phyloP scores from a whole-genome alignment of 495 filamentous ascomycete genomes.

The Penicillium paxilli region DNA sequence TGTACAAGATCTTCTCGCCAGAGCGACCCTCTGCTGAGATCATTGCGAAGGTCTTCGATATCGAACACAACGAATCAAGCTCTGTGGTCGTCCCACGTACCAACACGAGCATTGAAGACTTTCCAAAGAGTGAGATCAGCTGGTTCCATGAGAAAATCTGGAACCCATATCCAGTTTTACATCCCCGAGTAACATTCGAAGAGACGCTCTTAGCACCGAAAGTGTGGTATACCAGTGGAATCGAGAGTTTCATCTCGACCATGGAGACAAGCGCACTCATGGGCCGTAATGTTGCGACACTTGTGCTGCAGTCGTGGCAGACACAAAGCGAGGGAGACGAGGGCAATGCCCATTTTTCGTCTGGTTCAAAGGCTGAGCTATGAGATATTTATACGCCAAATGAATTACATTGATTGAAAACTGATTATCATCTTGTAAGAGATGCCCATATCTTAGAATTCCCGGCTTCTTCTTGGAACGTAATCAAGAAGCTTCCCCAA shows the following conservation, averaged over 20 bases:
- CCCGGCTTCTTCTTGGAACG: not conserved
- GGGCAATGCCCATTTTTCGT: not conserved
- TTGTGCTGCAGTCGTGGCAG: constrained; percentile 68
- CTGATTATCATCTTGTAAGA: not conserved
- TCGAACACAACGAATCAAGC: constrained; percentile 22
- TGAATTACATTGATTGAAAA: not conserved
- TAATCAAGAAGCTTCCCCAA: not conserved
- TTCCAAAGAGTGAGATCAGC: constrained; percentile 55
- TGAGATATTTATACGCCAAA: not conserved
- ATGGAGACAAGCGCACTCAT: constrained; percentile 98
- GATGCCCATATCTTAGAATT: not conserved
- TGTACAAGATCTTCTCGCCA: constrained; percentile 97
- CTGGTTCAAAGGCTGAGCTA: constrained; percentile 17
- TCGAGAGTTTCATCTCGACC: constrained; percentile 92
- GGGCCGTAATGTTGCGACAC: constrained; percentile 88
- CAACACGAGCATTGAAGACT: constrained; percentile 34
- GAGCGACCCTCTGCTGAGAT: constrained; percentile 62
- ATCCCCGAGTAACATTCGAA: constrained; percentile 85
- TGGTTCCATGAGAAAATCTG: constrained; percentile 80
- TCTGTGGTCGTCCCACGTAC: constrained; percentile 4
- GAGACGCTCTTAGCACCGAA: constrained; percentile 62
- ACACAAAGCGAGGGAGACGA: constrained; percentile 12
- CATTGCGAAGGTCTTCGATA: constrained; percentile 47
- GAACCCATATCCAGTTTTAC: constrained; percentile 80
- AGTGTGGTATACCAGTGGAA: constrained; percentile 89